Evolutionary conservation across 1,284 basidiomycete genomes (phyloP), one percentile per base, ranked within the genome.

Genomic region (Trametes pubescens): DNA sequence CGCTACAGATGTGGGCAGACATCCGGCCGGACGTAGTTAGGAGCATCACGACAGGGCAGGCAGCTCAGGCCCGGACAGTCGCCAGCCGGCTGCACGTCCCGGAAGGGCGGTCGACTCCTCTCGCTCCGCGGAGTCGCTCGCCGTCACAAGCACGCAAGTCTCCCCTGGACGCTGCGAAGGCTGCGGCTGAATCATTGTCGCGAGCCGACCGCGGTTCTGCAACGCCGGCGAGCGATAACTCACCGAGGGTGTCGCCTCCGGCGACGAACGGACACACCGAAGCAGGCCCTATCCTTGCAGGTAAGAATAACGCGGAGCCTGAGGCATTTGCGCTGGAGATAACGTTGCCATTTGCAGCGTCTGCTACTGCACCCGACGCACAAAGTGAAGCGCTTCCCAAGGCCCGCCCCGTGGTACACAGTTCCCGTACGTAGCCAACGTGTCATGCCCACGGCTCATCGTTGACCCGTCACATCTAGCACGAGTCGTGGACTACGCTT

Each of bases 1-100:
- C 92, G 7, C 73, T 94, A 61, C 92, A 94, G 73, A 93, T 93
- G 90, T 94, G 92, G 89, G 92, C 92, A 14, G 92, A 93, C 72
- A 79, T 89, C 63, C 81, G 88, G 52, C 88, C 90, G 2, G 87
- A 91, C 52, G 84, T 81, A 14, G 83, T 84, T 48, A 84, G 80
- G 69, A 84, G 78, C 35, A 78, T 78, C 59, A 80, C 84, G n/a
- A 80, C 75, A 9, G 89, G 84, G 47, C 89, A 90, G 75, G 83
- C 80, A 9, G 84, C 79, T 8, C 86, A 90, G 69, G 90, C 90
- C 2, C 84, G 85, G 65, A 82, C 78, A 66, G 83, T 93, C 26
- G 91, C 91, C 16, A 86, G 87, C 22, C 83, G 85, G 37, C 74
- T 93, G 62, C 87, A 91, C 72, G 84, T 92, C 10, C 90, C 88